Evolutionary conservation across 2,329 filamentous ascomycete species (phyloP), one percentile per base, ranked within the genome.

Genomic region (Magnaporthiopsis rhizophila): DNA sequence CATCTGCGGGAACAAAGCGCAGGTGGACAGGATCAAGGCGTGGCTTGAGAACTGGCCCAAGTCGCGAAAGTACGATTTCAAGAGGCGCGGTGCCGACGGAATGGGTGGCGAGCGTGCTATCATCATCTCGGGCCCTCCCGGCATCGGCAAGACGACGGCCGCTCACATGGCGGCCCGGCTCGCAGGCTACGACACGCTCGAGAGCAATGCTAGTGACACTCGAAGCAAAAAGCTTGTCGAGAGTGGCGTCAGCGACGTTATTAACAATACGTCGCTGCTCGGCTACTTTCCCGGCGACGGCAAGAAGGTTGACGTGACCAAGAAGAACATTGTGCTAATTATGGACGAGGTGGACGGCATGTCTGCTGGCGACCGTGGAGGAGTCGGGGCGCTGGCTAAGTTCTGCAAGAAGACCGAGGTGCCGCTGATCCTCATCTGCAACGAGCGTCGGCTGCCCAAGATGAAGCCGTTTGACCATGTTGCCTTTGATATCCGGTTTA

Each of bases 301-400:
- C 30, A 91, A 95, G 76, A 84, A 88, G 65, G 87, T 97, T 3
- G 89, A 97, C 59, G 77, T 80, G 5, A 82, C 82, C 21, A 98
- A 95, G 80, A 96, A 96, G 80, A 97, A 97, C 70, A 87, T 98
- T 45, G 91, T 97, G 7, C 80, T 99, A 61, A 92, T 99, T 77
- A 98, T 99, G 95, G 95, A 99, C 70, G 95, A 99, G 77, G 95
- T 99, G 5, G 95, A 99, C 71, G 95, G 95, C 63, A 98, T 99
- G 95, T 98, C 94, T 66, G 93, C 92, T 50, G 95, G 95, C 73
- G 95, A 99, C 74, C 89, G 95, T 66, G 95, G 95, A 69, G 95
- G 95, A 75, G 95, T 99, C 61, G 95, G 93, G 62, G 95, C 95
- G 36, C 82, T 99, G 65, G 94, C 95, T 65, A 92, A 95, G 65